Base-by-base conservation (phyloP, 352 stramenopile species). In the Phytopythium chamaehyphon region DNA sequence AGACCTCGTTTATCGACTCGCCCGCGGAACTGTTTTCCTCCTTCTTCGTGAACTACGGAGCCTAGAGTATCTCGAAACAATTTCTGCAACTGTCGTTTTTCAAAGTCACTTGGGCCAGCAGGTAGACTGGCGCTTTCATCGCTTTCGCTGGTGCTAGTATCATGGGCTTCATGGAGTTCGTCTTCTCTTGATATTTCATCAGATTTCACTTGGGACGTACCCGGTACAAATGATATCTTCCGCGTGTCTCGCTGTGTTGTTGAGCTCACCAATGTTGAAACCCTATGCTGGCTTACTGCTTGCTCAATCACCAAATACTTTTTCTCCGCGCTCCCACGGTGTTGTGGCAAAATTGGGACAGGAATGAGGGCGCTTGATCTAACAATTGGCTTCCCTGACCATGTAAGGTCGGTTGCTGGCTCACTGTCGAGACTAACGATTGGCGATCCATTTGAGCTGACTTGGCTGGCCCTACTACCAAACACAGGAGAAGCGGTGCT, bases 1-100 rank as follows among this genome's bases (percentile, higher is more conserved):
- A 90, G 84, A 14, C 75, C 80, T 0, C 66, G 75, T 14, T 66
- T 65, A 23, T 90, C 74, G 12, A 90, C 63, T 1, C 52, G 26
- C 0, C 76, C 76, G 44, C 60, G 64, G 31, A 66, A 85, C 35
- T 71, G 42, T 22, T 76, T 59, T 0, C 62, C 66, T 3, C 71
- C 71, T 28, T 90, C 76, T 22, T 76, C 55, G 54, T 85, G 81
- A 18, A 55, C 61, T 9, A 51, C 54, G 0, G 57, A 28, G 1
- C 51, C 58, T 31, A 72, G 31, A 7, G 51, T 65, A 37, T 71
- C 64, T 1, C 38, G 47, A 18, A 71, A 71, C 40, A 69, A 39
- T 21, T 57, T 63, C 9, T 73, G 58, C 0, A 59, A 64, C 4
- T 55, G 37, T 3, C 58, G 61, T 19, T 51, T 50, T 40, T 69